phyloP scores from a whole-genome alignment of 768 basidiomycete species.

The Trametes maxima region DNA sequence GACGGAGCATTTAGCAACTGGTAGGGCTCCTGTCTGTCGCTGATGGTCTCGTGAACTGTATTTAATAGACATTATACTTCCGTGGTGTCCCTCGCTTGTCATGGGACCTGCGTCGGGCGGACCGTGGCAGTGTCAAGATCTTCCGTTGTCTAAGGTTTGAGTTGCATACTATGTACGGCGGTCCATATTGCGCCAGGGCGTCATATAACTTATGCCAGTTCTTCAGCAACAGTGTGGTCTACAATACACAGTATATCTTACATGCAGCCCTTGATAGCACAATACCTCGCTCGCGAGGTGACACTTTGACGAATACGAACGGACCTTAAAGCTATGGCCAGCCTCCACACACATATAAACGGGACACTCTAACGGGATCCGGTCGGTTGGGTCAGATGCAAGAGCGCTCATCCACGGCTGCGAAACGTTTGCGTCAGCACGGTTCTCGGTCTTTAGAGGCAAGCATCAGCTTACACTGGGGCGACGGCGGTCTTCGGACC shows the following conservation, averaged over 20 bases:
- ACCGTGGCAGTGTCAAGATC: too few species aligned
- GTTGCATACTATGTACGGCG: too few species aligned
- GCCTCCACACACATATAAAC: neutral
- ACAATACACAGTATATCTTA: neutral
- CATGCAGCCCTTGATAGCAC: neutral
- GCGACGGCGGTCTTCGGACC: slow-evolving; percentile 24
- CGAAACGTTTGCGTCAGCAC: neutral
- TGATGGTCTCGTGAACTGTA: too few species aligned
- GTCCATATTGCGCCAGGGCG: too few species aligned
- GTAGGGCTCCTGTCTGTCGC: too few species aligned
- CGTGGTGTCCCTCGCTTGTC: too few species aligned
- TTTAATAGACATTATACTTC: too few species aligned
- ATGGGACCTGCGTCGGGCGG: too few species aligned
- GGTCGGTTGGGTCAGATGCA: neutral
- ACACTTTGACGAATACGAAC: neutral
- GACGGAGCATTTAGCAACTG: too few species aligned
- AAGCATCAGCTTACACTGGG: slow-evolving; percentile 13
- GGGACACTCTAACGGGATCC: neutral
- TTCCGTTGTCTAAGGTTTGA: too few species aligned
- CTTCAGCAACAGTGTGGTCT: too few species aligned
- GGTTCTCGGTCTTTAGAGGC: neutral
- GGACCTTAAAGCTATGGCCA: neutral
- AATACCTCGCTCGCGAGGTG: neutral
- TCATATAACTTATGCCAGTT: too few species aligned
- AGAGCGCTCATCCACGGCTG: neutral